These are phyloP conservation scores for Kuraishia molischiana DNA, from an alignment of 805 yeast genomes.

Conservation along the genomic window DNA sequence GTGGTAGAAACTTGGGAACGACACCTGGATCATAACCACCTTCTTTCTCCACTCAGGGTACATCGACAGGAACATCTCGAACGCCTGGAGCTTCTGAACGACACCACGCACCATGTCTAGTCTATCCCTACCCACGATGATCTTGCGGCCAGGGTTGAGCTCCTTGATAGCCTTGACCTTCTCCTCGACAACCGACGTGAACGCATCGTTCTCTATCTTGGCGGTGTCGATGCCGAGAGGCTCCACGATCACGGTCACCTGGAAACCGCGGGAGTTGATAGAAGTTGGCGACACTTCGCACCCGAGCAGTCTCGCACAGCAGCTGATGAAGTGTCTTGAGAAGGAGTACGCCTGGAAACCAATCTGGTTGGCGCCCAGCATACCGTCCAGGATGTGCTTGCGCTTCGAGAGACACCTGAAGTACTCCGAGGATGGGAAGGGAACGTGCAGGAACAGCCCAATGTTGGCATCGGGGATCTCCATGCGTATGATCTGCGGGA, in stretches of 20 bases:
- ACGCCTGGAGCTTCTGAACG: slow-evolving; percentile 85
- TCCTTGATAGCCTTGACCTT: slow-evolving; percentile 58
- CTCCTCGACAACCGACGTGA: slow-evolving; percentile 37
- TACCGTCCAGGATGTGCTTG: slow-evolving; percentile 74
- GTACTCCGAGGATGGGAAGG: slow-evolving; percentile 94
- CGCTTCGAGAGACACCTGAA: slow-evolving; percentile 85
- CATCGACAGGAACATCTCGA: slow-evolving; percentile 78
- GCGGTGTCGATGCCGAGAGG: slow-evolving; percentile 88
- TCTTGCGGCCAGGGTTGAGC: slow-evolving; percentile 54
- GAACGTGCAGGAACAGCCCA: slow-evolving; percentile 76
- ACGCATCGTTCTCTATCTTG: slow-evolving; percentile 56
- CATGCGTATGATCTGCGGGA: slow-evolving; percentile 80
- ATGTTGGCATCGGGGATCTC: slow-evolving; percentile 63
- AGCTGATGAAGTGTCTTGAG: slow-evolving; percentile 82
- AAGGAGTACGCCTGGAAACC: slow-evolving; percentile 83
- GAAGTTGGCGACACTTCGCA: slow-evolving; percentile 53
- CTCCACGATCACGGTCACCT: slow-evolving; percentile 60
- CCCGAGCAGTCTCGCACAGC: slow-evolving; percentile 83
- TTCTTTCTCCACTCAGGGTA: slow-evolving; percentile 87
- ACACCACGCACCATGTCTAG: slow-evolving; percentile 90
- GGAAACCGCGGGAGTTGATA: slow-evolving; percentile 68
- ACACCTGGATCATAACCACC: slow-evolving; percentile 86
- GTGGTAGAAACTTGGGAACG: slow-evolving; percentile 63
- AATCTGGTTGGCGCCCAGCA: slow-evolving; percentile 81
- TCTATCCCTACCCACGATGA: slow-evolving; percentile 91